Base-by-base conservation (phyloP, 2,329 filamentous ascomycete species). In the Talaromyces sp. region DNA sequence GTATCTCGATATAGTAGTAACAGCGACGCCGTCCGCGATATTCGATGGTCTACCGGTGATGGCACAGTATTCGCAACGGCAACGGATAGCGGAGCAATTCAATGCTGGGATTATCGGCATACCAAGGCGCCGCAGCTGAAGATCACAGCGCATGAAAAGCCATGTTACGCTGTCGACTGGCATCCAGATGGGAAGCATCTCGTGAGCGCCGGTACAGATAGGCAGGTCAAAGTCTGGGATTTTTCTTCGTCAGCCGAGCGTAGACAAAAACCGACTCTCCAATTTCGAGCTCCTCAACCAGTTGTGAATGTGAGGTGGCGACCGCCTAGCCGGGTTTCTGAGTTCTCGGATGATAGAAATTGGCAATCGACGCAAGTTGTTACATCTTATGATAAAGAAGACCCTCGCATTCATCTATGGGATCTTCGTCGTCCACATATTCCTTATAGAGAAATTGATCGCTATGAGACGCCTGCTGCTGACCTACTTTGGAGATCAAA, bases 161-260 rank as follows among this genome's bases (percentile, higher is more conserved):
- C 81, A 4, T 89, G 87, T 76, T 87, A 83, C 67, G 82, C 85
- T 6, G 82, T 89, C 41, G 87, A 89, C 72, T 89, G 87, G 86
- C 87, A 89, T 71, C 87, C 87, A 1, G 86, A 89, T 69, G 87
- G 87, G 7, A 88, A 84, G 70, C 85, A 89, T 72, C 77, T 89
- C 10, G 81, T 86, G 62, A 88, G 85, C 69, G 86, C 85, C n/a
- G 82, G 87, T 61, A 80, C 83, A 24, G 87, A 89, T 72, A 85
- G 84, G 65, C 84, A 84, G 35, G 82, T 89, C 67, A 85, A 85
- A 72, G 82, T 89, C 33, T 89, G 87, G 85, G 86, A 89, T 72
- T 85, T 88, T 64, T 85, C 84, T 3, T 77, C 80, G 2, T 78
- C 76, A n/a, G 80, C 83, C 63, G 82, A 82, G 63, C 80, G 85